These are phyloP conservation scores for Rhynchospora pubera DNA, from an alignment of 176 grass and related monocot genomes.

Conservation along the genomic window DNA sequence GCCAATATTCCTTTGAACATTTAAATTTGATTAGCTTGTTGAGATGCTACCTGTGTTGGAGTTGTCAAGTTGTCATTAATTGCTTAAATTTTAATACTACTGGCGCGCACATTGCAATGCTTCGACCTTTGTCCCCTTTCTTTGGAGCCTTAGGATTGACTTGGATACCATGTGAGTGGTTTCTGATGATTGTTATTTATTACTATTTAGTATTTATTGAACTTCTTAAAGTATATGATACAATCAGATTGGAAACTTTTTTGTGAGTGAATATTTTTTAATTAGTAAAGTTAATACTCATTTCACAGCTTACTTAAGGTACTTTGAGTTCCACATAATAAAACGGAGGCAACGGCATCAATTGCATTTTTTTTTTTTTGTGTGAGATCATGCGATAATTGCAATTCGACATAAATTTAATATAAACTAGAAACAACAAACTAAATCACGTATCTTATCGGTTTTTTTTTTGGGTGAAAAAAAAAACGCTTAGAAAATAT, in stretches of 20 bases:
- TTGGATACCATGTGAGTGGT: too few relatives aligned
- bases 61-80: not conserved
- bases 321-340: not conserved
- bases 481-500: not conserved
- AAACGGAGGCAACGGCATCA: not conserved
- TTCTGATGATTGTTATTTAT: too few relatives aligned
- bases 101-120: not conserved
- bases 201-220: too few relatives aligned
- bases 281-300: not conserved
- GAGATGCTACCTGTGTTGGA: not conserved
- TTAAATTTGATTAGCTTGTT: not conserved
- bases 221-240: too few relatives aligned
- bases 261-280: not conserved
- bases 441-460: not conserved
- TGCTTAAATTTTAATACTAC: not conserved
- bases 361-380: not conserved
- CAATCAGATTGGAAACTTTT: too few relatives aligned
- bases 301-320: not conserved
- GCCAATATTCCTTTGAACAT: not conserved
- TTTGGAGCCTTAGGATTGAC: too few relatives aligned
- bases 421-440: not conserved
- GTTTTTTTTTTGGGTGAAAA: too few relatives aligned
- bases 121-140: too few relatives aligned
- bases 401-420: not conserved
- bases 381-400: not conserved